Evolutionary conservation across 768 basidiomycete species (phyloP).

Genomic region (Suillus clintonianus): DNA sequence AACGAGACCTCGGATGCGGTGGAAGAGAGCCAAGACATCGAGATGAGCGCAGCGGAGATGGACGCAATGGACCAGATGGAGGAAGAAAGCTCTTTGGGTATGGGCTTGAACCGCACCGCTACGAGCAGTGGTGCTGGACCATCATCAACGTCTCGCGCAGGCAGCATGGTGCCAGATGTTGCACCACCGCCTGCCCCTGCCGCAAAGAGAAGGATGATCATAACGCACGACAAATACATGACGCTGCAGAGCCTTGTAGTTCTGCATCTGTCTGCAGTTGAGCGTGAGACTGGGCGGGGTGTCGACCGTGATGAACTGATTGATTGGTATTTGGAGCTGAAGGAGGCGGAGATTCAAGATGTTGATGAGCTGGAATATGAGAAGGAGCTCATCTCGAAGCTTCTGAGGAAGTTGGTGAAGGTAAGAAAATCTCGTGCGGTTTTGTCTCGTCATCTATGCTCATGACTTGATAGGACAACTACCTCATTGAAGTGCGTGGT

Average conservation of each 20-base stretch:
- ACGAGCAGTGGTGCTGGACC: constrained; percentile 33
- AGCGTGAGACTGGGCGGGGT: constrained; percentile 74
- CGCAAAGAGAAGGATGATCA: constrained; percentile 78
- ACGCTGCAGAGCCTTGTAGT: constrained; percentile 88
- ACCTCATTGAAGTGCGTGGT: constrained; percentile 79
- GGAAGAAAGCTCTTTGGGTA: constrained; percentile 44
- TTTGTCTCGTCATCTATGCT: neutral
- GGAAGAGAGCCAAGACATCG: constrained; percentile 59
- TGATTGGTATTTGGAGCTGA: constrained; percentile 94
- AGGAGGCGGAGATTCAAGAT: constrained; percentile 80
- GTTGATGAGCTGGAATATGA: constrained; percentile 90
- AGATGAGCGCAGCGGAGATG: constrained; percentile 64
- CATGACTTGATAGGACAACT: constrained; percentile 63
- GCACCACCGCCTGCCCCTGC: constrained; percentile 41
- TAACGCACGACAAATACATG: constrained; percentile 96
- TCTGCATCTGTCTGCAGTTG: constrained; percentile 74
- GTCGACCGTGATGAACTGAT: constrained; percentile 90
- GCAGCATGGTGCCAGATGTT: constrained; percentile 28
- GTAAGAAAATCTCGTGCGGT: constrained; percentile 41
- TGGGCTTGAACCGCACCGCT: constrained; percentile 39
- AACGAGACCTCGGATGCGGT: constrained; percentile 37
- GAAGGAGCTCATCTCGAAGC: constrained; percentile 86
- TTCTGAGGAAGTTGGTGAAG: constrained; percentile 88
- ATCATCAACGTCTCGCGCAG: constrained; percentile 33
- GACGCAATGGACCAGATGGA: constrained; percentile 54